Base-by-base conservation (phyloP, 768 basidiomycete species). In the Leccinellum luteum region DNA sequence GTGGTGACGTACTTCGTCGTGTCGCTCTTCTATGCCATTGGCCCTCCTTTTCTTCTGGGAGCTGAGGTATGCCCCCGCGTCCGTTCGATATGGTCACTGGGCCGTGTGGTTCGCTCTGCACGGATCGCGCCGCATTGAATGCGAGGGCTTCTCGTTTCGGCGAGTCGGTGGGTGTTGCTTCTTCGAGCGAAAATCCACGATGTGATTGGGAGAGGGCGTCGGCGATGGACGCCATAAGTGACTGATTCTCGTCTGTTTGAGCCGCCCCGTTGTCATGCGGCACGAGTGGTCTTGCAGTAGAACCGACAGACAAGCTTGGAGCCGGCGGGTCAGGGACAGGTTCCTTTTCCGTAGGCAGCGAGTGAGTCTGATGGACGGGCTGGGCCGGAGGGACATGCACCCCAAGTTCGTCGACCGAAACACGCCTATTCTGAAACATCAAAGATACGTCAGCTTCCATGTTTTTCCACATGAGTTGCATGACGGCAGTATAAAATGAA, bases 301-400 rank as follows among this genome's bases (percentile, higher is more conserved):
- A 43, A 23, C 55, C 57, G 19, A 49, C n/a, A 3, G 47, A 54
- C 0, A 74, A 66, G 10, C 64, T 19, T 15, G 13, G 48, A 6
- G 12, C 21, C 4, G 21, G 55, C 9, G 21, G 55, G 9, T 70
- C 49, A 0, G 63, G 64, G 28, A 76, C 77, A 31, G 73, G 73
- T 63, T 55, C 71, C 68, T 57, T 82, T 79, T 17, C 78, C 1
- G 87, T 32, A 30, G 60, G 88, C 72, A 89, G 83, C 1, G 89
- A 90, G 25, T 85, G 84, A 64, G 88, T 90, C 15, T 84, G 78
- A 1, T 57, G 51, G 8, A 55, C 1, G 15, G 55, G 12, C 19
- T 59, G 57, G 2, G 30, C 54, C 19, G 45, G 31, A 28, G 55
- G 32, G 6, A 38, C 41, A 28, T 64, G 64, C 43, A 59, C 25